Base-by-base conservation (phyloP, 2,329 filamentous ascomycete species). In the Acrodontium crateriforme region DNA sequence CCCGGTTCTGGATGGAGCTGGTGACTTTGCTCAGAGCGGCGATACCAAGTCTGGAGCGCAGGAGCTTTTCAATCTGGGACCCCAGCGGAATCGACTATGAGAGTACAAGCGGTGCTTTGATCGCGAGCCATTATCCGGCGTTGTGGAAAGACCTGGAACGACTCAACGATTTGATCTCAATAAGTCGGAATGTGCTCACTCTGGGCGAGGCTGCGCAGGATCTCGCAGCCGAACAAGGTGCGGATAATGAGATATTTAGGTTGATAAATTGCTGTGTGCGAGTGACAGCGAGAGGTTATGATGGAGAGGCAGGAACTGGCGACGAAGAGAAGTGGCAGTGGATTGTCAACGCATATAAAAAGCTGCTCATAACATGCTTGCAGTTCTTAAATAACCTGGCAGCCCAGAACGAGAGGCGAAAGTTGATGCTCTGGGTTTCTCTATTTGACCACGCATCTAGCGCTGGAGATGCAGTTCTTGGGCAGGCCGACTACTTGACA, bases 331-430 rank as follows among this genome's bases (percentile, higher is more conserved):
- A 69, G 39, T 75, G 71, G 70, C 69, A 74, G 51, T 67, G 65
- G 49, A 68, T 74, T 30, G 69, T 75, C 36, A 73, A 71, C 44
- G 63, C 69, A 3, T 75, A 73, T 53, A 75, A 77, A 53, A 70
- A 71, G 41, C 55, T 76, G 11, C 56, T 76, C 41, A 74, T 75
- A 30, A 74, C 70, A 3, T 70, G 68, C 36, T 56, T 77, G n/a
- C 72, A 76, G 44, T 74, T 74, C 38, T 52, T 76, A 30, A 73
- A 76, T 52, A 76, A 76, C 38, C 63, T 75, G 26, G 69, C 74
- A 25, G 71, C 71, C 44, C 65, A 71, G 35, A 77, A 77, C 39
- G 71, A 77, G 50, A 63, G 71, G 34, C 58, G 70, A 20, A 76
- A 77, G 43, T 59, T 75, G 40, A 69, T 74, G 41, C 59, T 77